These are phyloP conservation scores for Erysiphe pulchra DNA, from an alignment of 2,329 filamentous ascomycete species.

Conservation along the genomic window DNA sequence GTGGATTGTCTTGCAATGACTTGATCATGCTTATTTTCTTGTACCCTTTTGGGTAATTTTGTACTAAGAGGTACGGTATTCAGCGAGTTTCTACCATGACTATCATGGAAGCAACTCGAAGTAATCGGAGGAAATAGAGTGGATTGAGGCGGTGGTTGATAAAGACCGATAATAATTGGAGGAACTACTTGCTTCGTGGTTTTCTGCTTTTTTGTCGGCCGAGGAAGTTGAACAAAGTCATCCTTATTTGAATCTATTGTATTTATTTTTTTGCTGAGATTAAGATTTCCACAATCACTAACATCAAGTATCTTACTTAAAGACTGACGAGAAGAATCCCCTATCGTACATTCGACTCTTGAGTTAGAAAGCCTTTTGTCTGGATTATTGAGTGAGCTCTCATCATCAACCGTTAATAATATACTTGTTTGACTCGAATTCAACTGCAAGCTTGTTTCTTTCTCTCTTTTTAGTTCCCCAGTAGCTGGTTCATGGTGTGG, in stretches of 20 bases:
- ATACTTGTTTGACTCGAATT: too few species aligned
- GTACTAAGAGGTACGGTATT: slow-evolving; percentile 9
- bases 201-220: slow-evolving; percentile 38
- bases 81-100: slow-evolving; percentile 16
- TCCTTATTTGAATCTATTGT: slow-evolving; percentile 25
- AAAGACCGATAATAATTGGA: slow-evolving; percentile 37
- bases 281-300: slow-evolving; percentile 7
- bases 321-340: slow-evolving; percentile 8
- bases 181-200: slow-evolving; percentile 28
- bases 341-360: too few species aligned
- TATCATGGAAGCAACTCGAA: slow-evolving; percentile 26
- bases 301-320: slow-evolving; percentile 13
- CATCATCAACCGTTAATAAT: too few species aligned
- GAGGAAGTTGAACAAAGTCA: slow-evolving; percentile 35
- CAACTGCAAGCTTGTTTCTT: too few species aligned
- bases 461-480: too few species aligned
- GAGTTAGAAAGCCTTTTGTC: too few species aligned
- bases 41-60: slow-evolving; percentile 3
- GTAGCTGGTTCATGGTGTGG: too few species aligned
- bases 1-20: not conserved
- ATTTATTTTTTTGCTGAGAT: slow-evolving; percentile 26
- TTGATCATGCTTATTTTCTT: not conserved
- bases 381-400: too few species aligned
- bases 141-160: slow-evolving; percentile 31
- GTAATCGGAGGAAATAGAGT: slow-evolving; percentile 36